These are phyloP conservation scores for Tricholoma matsutake DNA, from an alignment of 768 basidiomycete genomes.

Conservation along the genomic window DNA sequence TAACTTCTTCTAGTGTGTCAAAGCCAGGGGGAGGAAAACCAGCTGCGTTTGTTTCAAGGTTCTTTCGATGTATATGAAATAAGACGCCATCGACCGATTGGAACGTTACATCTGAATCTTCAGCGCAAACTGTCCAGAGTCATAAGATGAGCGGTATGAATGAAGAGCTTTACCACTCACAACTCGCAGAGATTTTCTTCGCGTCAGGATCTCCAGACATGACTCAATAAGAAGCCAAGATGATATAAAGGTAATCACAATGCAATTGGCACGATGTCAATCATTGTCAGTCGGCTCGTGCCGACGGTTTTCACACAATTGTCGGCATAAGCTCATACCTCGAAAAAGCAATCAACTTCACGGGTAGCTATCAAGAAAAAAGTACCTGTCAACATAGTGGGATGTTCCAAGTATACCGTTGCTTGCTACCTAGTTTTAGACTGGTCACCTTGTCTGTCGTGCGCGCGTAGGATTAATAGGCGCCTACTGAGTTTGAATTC, in stretches of 20 bases:
- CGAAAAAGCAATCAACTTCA: no score
- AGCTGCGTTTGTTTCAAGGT: slow-evolving; percentile 2
- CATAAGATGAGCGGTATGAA: not conserved
- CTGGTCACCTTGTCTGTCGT: no score
- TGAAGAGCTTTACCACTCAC: not conserved
- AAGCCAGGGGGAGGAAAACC: not conserved
- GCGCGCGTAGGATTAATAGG: no score
- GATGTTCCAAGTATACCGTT: no score
- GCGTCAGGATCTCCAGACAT: not conserved
- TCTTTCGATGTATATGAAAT: slow-evolving; percentile 11
- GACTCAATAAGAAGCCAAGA: not conserved
- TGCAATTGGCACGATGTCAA: no score
- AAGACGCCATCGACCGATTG: slow-evolving; percentile 2
- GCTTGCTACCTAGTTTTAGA: no score
- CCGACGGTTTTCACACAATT: not conserved
- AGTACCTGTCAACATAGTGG: no score
- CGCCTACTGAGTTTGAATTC: no score
- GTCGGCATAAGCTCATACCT: not conserved
- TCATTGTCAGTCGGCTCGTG: not conserved
- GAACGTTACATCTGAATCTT: slow-evolving; percentile 5
- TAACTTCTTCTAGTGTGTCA: not conserved
- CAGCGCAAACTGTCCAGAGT: not conserved
- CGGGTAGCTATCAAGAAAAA: no score
- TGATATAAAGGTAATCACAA: not conserved
- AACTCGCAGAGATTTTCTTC: not conserved